Evolutionary conservation across 2,329 filamentous ascomycete species (phyloP).

Genomic region (Leptographium lundbergii): DNA sequence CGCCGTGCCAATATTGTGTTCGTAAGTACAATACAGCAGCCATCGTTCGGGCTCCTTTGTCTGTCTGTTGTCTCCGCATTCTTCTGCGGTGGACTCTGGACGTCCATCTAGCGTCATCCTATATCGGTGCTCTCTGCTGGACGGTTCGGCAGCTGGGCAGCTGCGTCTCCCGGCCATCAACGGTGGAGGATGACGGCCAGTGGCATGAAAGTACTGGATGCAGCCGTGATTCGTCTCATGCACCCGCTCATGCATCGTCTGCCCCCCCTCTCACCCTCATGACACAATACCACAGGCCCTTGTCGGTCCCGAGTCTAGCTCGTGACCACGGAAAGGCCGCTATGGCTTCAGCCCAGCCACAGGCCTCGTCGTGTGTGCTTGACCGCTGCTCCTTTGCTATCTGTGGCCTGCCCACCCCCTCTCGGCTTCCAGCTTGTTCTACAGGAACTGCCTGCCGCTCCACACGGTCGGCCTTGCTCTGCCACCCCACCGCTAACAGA

Average conservation of each 20-base stretch:
- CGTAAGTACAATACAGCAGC: not conserved
- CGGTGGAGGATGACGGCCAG: not conserved
- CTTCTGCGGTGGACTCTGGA: not conserved
- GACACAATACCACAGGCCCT: not conserved
- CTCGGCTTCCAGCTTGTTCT: too few species aligned
- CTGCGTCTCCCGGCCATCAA: not conserved
- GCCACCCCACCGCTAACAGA: too few species aligned
- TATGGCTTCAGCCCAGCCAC: not conserved
- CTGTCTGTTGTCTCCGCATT: not conserved
- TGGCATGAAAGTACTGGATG: not conserved
- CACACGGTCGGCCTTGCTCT: too few species aligned
- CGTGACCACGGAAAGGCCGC: not conserved
- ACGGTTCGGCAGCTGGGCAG: too few species aligned
- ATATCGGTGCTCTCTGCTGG: not conserved
- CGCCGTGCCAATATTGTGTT: not conserved
- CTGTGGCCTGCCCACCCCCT: too few species aligned
- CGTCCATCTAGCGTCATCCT: not conserved
- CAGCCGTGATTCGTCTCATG: not conserved
- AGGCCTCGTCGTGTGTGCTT: too few species aligned
- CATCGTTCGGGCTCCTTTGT: not conserved
- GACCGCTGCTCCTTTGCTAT: too few species aligned
- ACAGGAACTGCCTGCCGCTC: too few species aligned
- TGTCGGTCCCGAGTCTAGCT: not conserved
- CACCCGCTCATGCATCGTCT: not conserved
- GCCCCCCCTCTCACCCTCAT: not conserved